Conservation (phyloP, 2,329 filamentous ascomycete species). For the Claviceps pazoutovae region DNA sequence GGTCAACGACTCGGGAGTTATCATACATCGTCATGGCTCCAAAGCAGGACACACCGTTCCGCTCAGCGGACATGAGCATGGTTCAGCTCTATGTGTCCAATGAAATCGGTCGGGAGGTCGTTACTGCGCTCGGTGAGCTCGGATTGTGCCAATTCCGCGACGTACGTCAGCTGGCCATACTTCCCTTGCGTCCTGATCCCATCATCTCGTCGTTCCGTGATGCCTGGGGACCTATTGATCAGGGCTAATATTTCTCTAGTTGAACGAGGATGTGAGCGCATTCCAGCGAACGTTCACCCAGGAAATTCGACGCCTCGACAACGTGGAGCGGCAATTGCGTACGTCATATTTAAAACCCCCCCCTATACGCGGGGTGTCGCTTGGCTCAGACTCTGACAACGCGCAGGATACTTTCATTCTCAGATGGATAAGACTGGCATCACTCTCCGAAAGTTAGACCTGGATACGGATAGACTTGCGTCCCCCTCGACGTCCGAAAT, state of each 20-base stretch:
- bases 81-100: constrained; percentile 99
- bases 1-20: constrained; percentile 17
- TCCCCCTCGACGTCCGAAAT: constrained; percentile 89
- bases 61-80: constrained; percentile 99
- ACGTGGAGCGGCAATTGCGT: constrained; percentile 95
- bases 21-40: constrained; percentile 40
- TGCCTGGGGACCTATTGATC: background rate
- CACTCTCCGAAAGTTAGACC: constrained; percentile 74
- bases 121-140: constrained; percentile 90
- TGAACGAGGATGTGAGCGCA: constrained; percentile 83
- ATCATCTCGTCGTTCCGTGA: background rate
- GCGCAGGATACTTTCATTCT: constrained; percentile 71
- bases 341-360: constrained; percentile 27
- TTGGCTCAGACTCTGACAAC: constrained; percentile 16
- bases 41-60: constrained; percentile 86
- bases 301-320: constrained; percentile 92
- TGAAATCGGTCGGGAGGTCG: constrained; percentile 95
- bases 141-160: constrained; percentile 95
- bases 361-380: constrained; percentile 1
- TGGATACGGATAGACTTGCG: constrained; percentile 76
- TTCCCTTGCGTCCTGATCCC: background rate
- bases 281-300: constrained; percentile 97
- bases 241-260: constrained; percentile 33
- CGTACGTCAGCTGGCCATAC: constrained; percentile 39
- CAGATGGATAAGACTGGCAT: constrained; percentile 94